Conservation (phyloP, 352 stramenopile genomes). For the Sclerospora graminicola region DNA sequence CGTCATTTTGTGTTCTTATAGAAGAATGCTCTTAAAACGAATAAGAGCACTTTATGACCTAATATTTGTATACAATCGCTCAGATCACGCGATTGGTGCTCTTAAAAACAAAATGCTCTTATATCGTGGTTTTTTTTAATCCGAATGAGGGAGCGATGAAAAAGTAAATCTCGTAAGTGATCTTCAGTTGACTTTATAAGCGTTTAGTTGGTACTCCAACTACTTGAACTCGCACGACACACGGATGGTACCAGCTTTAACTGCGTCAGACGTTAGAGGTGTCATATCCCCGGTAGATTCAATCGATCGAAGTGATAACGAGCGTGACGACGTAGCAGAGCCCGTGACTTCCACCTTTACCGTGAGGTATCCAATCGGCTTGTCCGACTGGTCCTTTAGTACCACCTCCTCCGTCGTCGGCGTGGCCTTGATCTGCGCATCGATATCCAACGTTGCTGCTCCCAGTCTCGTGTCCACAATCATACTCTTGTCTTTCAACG, state of each 20-base stretch:
- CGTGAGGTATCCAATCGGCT: constrained; percentile 20
- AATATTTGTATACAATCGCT: too few relatives aligned
- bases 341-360: constrained; percentile 28
- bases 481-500: constrained; percentile 34
- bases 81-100: too few relatives aligned
- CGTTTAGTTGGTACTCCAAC: too few relatives aligned
- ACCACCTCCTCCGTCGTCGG: constrained; percentile 17
- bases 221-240: constrained; percentile 36
- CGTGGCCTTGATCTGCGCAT: constrained; percentile 14
- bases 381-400: constrained; percentile 20
- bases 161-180: too few relatives aligned
- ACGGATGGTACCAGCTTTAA: constrained; percentile 31
- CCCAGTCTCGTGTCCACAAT: constrained; percentile 26
- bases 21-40: too few relatives aligned
- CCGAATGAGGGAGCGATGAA: too few relatives aligned
- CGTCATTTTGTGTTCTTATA: too few relatives aligned
- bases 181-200: too few relatives aligned
- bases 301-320: constrained; percentile 20
- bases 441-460: constrained; percentile 18
- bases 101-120: too few relatives aligned
- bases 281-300: constrained; percentile 15
- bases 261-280: constrained; percentile 17
- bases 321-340: constrained; percentile 24
- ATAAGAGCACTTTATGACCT: too few relatives aligned
- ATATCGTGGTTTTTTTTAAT: too few relatives aligned